Evolutionary conservation across 345 rosid genomes (phyloP), one percentile per base, ranked within the genome.

Genomic region (Eucalyptus camaldulensis): DNA sequence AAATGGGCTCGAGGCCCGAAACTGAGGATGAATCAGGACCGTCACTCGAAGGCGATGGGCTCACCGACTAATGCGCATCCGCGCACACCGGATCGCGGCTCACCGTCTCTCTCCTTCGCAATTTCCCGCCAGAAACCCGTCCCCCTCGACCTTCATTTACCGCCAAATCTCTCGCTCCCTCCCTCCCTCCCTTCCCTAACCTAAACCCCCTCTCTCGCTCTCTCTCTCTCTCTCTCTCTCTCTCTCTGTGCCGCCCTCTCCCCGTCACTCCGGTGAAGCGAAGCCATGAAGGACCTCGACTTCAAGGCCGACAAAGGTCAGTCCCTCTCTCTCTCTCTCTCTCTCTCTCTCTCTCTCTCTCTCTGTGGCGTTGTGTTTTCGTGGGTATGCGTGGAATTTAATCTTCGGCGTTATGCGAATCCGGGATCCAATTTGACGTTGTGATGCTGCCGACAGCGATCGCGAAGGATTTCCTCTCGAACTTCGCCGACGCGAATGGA

Each of bases 391-490:
- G 49, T 49, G 7, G 40, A 4, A 87, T 13, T 13, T 50, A 31
- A 21, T 29, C 8, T 15, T 22, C 33, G 50, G 45, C 31, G 86
- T 53, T 50, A 58, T 7, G 72, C 58, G 13, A 10, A 90, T 17
- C 44, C 19, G 67, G 44, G 43, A 10, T 11, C 5, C 3, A 76
- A 10, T 40, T 11, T 40, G 22, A 76, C 0, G 27, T 21, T 40
- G 47, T 56, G 29, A 25, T 76, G 47, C 0, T 8, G 24, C 87
- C 33, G 44, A 17, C 92, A 97, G 99, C 31, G 37, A 76, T 95
- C 15, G 97, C 99, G 21, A 98, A 93, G 94, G 99, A 96, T 40
- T 98, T 98, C 90, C 95, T 98, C 31, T 91, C 94, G 19, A 95
- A 93, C 92, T 97, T 96, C 94, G 89, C 93, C 51, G 96, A 96